Evolutionary conservation across 2,329 filamentous ascomycete species (phyloP).

Genomic region (Paraconiothyrium brasiliense): DNA sequence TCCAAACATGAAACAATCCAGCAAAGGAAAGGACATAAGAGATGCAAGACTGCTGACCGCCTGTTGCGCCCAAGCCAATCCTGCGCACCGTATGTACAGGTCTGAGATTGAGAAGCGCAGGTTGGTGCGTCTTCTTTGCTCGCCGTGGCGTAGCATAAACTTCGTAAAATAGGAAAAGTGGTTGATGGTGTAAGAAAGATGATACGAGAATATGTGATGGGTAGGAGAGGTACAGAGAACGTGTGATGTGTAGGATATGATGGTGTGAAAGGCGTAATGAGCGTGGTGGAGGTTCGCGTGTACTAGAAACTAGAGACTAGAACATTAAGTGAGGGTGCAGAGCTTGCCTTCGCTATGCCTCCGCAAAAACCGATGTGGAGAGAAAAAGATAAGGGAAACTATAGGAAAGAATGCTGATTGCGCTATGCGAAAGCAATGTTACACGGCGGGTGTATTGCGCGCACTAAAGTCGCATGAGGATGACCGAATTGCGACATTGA

Average conservation of each 20-base stretch:
- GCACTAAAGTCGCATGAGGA: neutral
- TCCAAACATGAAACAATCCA: neutral
- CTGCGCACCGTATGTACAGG: constrained; percentile 8
- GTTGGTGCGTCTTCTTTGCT: constrained; percentile 10
- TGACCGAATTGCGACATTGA: neutral
- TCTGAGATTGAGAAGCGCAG: neutral
- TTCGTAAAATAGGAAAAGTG: constrained; percentile 6
- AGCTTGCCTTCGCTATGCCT: constrained; percentile 36
- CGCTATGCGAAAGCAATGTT: neutral
- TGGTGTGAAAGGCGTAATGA: constrained; percentile 19
- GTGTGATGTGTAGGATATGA: constrained; percentile 8
- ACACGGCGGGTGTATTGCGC: neutral
- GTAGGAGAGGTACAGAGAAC: constrained; percentile 8
- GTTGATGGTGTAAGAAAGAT: neutral
- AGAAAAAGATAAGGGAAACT: neutral
- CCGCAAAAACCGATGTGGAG: constrained; percentile 17
- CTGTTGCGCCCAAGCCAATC: constrained; percentile 3
- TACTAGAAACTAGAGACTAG: constrained; percentile 43
- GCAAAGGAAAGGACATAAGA: constrained; percentile 2
- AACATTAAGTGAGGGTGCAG: constrained; percentile 43
- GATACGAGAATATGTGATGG: neutral
- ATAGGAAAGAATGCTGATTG: neutral
- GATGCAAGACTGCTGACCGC: constrained; percentile 6
- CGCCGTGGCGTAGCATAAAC: constrained; percentile 11
- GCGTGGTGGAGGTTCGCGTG: constrained; percentile 33